These are phyloP conservation scores for Phytophthora capsici DNA, from an alignment of 352 stramenopile species.

Conservation along the genomic window DNA sequence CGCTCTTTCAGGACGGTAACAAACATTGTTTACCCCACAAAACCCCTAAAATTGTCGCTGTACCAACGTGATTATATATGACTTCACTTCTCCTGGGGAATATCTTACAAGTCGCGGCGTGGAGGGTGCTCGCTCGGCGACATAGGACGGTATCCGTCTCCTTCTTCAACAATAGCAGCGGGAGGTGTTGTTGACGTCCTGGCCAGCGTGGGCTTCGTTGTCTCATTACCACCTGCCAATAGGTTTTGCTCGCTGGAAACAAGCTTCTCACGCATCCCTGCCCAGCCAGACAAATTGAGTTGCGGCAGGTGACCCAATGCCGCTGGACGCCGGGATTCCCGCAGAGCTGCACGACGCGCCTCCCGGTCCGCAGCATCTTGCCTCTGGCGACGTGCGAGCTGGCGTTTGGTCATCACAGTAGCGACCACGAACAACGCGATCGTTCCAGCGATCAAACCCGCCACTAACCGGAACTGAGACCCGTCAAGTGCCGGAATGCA, in stretches of 20 bases:
- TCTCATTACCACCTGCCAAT: conserved; percentile 8
- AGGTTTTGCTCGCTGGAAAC: conserved; percentile 38
- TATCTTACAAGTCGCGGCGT: conserved; percentile 29
- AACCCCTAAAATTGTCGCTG: background rate
- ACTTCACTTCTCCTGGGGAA: conserved; percentile 8
- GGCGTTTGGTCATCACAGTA: conserved; percentile 28
- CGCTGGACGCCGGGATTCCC: conserved; percentile 18
- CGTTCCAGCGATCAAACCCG: conserved; percentile 27
- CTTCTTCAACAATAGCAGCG: conserved; percentile 35
- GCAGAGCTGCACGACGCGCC: conserved; percentile 10
- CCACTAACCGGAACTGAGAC: conserved; percentile 36
- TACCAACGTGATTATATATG: conserved; percentile 17
- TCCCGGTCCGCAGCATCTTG: conserved; percentile 21
- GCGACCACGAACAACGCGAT: conserved; percentile 37
- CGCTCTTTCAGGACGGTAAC: background rate
- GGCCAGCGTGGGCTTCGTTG: conserved; percentile 22
- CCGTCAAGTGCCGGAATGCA: conserved; percentile 33
- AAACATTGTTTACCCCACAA: conserved; percentile 7
- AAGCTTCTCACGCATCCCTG: conserved; percentile 54
- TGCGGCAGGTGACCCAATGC: conserved; percentile 32
- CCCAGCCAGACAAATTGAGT: conserved; percentile 58
- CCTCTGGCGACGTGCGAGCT: conserved; percentile 22
- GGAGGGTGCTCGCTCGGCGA: conserved; percentile 34
- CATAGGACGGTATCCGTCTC: conserved; percentile 47
- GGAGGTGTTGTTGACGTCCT: conserved; percentile 22